Conservation (phyloP, 257 asterid genomes). For the Gentiana macrophylla region DNA sequence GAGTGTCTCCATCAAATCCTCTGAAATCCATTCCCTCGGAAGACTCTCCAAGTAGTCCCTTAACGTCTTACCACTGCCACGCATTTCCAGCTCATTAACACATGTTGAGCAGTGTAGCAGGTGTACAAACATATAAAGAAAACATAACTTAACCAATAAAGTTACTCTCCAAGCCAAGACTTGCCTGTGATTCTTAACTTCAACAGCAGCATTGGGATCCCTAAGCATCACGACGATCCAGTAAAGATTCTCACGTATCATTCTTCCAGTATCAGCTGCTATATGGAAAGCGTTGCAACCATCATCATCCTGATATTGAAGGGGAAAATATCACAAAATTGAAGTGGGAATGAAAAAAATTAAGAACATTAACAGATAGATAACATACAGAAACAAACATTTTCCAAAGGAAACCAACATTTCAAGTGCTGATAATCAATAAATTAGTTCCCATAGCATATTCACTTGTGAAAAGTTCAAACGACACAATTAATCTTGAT, state of each 20-base stretch:
- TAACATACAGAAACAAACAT: background rate
- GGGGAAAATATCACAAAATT: constrained; percentile 3
- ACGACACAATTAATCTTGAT: too few relatives aligned
- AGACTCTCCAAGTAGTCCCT: constrained; percentile 88
- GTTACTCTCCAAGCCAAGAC: constrained; percentile 19
- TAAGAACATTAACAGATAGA: background rate
- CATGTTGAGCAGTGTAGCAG: background rate
- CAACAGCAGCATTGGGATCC: constrained; percentile 76
- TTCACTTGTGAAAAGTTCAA: too few relatives aligned
- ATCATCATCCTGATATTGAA: constrained; percentile 76
- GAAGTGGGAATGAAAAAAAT: background rate
- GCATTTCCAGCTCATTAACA: constrained; percentile 1
- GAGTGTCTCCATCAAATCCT: constrained; percentile 82
- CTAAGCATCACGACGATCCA: constrained; percentile 86
- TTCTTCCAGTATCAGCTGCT: constrained; percentile 93
- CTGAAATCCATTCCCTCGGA: constrained; percentile 99
- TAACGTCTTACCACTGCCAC: constrained; percentile 77
- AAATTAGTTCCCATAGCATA: too few relatives aligned
- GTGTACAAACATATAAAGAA: constrained; percentile 1
- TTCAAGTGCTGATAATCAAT: background rate
- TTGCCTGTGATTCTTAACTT: constrained; percentile 93
- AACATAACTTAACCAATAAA: constrained; percentile 1
- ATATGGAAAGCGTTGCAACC: constrained; percentile 98
- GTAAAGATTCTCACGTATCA: constrained; percentile 92
- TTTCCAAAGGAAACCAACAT: background rate